These are phyloP conservation scores for Dendrobium huoshanense DNA, from an alignment of 106 monocot genomes.

Conservation along the genomic window DNA sequence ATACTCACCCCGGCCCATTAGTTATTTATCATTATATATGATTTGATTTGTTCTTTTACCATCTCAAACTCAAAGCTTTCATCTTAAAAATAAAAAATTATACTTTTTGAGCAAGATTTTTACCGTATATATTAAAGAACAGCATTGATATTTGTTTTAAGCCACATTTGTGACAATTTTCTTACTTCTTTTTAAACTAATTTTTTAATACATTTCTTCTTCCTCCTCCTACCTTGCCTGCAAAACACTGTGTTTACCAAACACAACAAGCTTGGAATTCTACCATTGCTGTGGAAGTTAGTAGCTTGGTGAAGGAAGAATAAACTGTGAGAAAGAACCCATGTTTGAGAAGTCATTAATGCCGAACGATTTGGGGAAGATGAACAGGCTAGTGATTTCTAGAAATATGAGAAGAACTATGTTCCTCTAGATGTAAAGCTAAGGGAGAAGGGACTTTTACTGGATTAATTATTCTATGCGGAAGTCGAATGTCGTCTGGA, in stretches of 20 bases:
- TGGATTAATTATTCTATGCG: neutral
- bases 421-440: constrained; percentile 48
- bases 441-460: constrained; percentile 48
- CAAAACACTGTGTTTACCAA: neutral
- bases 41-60: too few relatives aligned
- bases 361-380: constrained; percentile 72
- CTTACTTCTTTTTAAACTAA: too few relatives aligned
- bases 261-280: neutral
- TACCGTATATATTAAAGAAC: too few relatives aligned
- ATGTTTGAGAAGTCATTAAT: constrained; percentile 66
- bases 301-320: neutral
- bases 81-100: too few relatives aligned
- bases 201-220: neutral
- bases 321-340: constrained; percentile 10
- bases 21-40: too few relatives aligned
- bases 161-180: too few relatives aligned
- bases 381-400: constrained; percentile 63
- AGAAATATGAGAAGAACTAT: constrained; percentile 60
- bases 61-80: too few relatives aligned
- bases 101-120: too few relatives aligned
- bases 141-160: too few relatives aligned
- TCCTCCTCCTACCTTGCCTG: neutral
- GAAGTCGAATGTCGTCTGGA: too few relatives aligned
- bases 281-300: neutral
- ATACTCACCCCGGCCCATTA: too few relatives aligned